Evolutionary conservation across 805 yeast genomes (phyloP).

Genomic region (Lipomyces chichibuensis): DNA sequence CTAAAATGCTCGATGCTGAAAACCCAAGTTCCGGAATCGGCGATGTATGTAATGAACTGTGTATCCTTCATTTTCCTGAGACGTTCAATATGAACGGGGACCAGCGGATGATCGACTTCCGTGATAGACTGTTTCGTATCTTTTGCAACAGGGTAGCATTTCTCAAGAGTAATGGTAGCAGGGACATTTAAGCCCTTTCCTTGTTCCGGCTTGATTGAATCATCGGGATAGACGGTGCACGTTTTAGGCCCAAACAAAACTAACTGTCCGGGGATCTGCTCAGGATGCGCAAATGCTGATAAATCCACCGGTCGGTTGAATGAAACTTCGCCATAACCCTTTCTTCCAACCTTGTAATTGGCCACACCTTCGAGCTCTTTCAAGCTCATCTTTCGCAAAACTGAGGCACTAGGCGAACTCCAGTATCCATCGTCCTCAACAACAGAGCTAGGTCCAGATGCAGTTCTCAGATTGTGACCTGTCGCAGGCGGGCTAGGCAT

Average conservation of each 20-base stretch:
- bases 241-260: constrained; percentile 63
- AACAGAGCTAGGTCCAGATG: not conserved
- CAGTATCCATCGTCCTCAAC: constrained; percentile 78
- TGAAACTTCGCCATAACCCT: constrained; percentile 73
- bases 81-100: constrained; percentile 67
- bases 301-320: constrained; percentile 84
- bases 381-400: constrained; percentile 61
- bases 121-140: constrained; percentile 72
- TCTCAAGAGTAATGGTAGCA: constrained; percentile 70
- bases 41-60: constrained; percentile 75
- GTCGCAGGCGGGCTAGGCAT: not conserved
- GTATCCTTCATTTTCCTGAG: constrained; percentile 63
- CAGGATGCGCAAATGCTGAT: constrained; percentile 61
- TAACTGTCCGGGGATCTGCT: constrained; percentile 66
- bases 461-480: not conserved
- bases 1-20: constrained; percentile 74
- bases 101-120: constrained; percentile 74
- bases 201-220: constrained; percentile 57
- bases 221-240: constrained; percentile 75
- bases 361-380: constrained; percentile 65
- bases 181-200: constrained; percentile 87
- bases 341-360: constrained; percentile 76
- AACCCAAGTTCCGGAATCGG: constrained; percentile 56
- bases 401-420: constrained; percentile 75
- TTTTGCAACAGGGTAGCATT: constrained; percentile 77